Evolutionary conservation across 2,329 filamentous ascomycete species (phyloP).

Genomic region (Colletotrichum godetiae): DNA sequence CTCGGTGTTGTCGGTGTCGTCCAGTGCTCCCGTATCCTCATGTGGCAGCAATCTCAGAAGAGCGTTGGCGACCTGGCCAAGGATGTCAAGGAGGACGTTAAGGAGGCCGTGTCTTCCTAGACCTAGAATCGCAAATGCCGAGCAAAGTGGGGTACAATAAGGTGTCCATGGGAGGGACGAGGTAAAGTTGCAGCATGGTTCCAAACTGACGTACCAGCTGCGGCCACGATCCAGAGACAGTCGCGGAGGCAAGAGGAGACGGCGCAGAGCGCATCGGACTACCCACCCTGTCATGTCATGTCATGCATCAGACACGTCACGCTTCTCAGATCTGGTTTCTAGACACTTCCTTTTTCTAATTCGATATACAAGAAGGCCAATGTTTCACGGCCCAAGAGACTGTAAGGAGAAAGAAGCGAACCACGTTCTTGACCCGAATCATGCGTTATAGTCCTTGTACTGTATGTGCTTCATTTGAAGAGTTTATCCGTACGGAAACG

Average conservation of each 20-base stretch:
- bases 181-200: not conserved
- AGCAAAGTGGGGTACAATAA: not conserved
- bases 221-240: not conserved
- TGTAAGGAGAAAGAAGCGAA: not conserved
- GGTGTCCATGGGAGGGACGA: not conserved
- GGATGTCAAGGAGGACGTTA: conserved; percentile 53
- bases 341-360: not conserved
- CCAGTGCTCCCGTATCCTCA: conserved; percentile 82
- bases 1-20: conserved; percentile 87
- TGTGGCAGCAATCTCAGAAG: conserved; percentile 71
- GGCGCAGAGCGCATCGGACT: not conserved
- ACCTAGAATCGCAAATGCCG: not conserved
- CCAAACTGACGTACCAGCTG: conserved; percentile 3
- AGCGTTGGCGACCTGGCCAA: conserved; percentile 47
- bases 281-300: not conserved
- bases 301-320: not conserved
- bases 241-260: not conserved
- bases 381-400: not conserved
- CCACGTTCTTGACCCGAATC: not conserved
- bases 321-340: not conserved
- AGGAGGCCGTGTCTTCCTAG: conserved; percentile 38
- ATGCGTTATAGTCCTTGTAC: conserved; percentile 4
- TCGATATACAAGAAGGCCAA: not conserved
- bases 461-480: not conserved
- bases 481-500: not conserved